Base-by-base conservation (phyloP, 2,329 filamentous ascomycete species). In the Xylariaceae sp. region DNA sequence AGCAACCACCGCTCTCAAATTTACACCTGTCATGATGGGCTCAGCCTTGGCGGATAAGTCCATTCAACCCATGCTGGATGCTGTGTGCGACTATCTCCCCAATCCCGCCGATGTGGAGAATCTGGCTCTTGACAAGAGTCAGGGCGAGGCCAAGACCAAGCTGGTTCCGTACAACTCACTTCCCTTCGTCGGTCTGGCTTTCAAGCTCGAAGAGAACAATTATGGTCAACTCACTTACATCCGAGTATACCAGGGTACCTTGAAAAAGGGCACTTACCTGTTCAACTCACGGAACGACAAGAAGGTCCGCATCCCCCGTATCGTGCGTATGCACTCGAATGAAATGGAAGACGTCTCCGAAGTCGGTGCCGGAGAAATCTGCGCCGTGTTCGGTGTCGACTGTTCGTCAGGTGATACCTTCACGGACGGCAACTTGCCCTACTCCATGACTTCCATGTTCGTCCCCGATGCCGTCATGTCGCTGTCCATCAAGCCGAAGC, bases 261-360 rank as follows among this genome's bases (percentile, higher is more conserved):
- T 99, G 54, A 87, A 79, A 70, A 97, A 96, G 80, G 90, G 92
- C 45, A 82, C 87, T 67, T 90, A 92, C 69, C 85, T 99, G 50
- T 96, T 87, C 82, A 99, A 97, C 73, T 92, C 92, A 9, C 86
- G 92, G 63, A 95, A 84, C 59, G 89, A 93, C 72, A 96, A 97
- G 81, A 97, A 93, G 78, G 88, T 99, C 69, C 92, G 95, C 73
- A 87, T 99, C 52, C 94, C 94, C 17, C 89, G 93, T 67, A 97
- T 99, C 65, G 94, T 99, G 57, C 90, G 94, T 57, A 99, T 99
- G 94, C 94, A 99, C 78, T 96, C 92, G 42, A 96, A 97, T 69
- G 94, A 99, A 68, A 96, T 99, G 93, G 94, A 99, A 72, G 94
- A 99, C 67, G 90, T 97, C 31, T 79, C 75, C 50, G 92, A 97